phyloP scores from a whole-genome alignment of 192 early-diverging fungal species.

The Linderina pennispora region DNA sequence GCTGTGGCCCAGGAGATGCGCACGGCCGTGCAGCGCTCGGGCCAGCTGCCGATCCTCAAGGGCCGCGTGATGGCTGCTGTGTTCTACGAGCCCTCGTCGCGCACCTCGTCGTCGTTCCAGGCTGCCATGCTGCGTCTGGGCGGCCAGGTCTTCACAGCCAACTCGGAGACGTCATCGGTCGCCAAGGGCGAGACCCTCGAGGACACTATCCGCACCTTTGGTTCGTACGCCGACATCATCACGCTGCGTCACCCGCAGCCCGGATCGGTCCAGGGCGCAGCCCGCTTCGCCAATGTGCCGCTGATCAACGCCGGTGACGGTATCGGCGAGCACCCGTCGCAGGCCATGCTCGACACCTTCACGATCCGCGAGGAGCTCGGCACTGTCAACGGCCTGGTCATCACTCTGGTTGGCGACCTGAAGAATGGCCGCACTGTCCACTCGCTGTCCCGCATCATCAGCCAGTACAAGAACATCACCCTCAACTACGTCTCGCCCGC shows the following conservation, averaged over 20 bases:
- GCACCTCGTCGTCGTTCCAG: constrained; percentile 90
- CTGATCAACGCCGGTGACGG: constrained; percentile 98
- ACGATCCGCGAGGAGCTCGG: constrained; percentile 94
- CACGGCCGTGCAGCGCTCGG: constrained; percentile 85
- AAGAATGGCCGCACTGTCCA: constrained; percentile 98
- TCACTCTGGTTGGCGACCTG: constrained; percentile 94
- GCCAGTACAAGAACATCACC: constrained; percentile 83
- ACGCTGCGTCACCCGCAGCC: constrained; percentile 90
- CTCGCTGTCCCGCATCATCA: constrained; percentile 82
- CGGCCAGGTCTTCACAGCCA: constrained; percentile 82
- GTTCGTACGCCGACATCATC: constrained; percentile 88
- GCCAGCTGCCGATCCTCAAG: constrained; percentile 73
- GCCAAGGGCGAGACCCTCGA: constrained; percentile 94
- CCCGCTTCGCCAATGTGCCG: constrained; percentile 85
- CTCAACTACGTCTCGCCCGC: constrained; percentile 88
- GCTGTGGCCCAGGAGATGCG: constrained; percentile 97
- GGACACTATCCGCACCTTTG: constrained; percentile 92
- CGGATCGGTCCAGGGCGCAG: constrained; percentile 74
- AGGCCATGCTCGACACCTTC: constrained; percentile 94
- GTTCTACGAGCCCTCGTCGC: constrained; percentile 96
- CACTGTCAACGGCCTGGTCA: constrained; percentile 91
- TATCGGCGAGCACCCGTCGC: constrained; percentile 95
- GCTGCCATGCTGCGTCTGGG: constrained; percentile 93
- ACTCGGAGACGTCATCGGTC: constrained; percentile 78
- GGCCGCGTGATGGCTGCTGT: constrained; percentile 92